Base-by-base conservation (phyloP, 208 protist species). In the Vickermania ingenoplastis region DNA sequence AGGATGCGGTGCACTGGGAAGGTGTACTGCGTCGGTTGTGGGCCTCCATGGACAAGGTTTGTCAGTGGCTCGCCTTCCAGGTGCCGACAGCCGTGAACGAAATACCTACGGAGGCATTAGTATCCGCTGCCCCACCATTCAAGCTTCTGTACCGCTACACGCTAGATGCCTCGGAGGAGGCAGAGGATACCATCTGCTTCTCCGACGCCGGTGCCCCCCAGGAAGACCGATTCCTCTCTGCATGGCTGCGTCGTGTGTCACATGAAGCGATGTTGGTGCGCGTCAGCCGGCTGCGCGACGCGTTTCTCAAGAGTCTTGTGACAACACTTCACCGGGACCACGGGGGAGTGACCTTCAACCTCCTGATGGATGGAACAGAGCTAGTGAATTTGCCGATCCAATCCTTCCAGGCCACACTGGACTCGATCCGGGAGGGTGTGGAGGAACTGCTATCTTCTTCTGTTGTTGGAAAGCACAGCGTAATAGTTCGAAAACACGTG, bases 231-330 rank as follows among this genome's bases (percentile, higher is more conserved):
- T 7, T 17, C 7, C 11, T 45, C 11, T n/a, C 36, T 17, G 7
- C 77, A 3, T n/a, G 89, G 7, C 70, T 76, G 24, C 75, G 61
- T 2, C 61, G 57, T 1, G 64, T 88, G 41, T 52, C 65, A n/a
- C 63, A 63, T 0, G 82, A 92, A 57, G 80, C 81, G 26, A 71
- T 71, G 11, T 65, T 87, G 2, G 74, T 89, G 25, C 71, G 73
- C 11, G 74, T 92, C 3, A 81, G 86, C 63, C 71, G 76, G 59
- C 58, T 68, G 4, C 73, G 86, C 24, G 83, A 89, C 65, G 53
- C 51, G 27, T 89, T 89, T 57, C 41, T 86, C 21, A 51, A 59
- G n/a, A 31, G 41, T 1, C 54, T 65, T n/a, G 65, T 53, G 0
- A 50, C 31, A 5, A 51, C 31, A 7, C 54, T 83, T 22, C n/a